Evolutionary conservation across 345 rosid genomes (phyloP), one percentile per base, ranked within the genome.

Genomic region (Hibiscus tridactylites): DNA sequence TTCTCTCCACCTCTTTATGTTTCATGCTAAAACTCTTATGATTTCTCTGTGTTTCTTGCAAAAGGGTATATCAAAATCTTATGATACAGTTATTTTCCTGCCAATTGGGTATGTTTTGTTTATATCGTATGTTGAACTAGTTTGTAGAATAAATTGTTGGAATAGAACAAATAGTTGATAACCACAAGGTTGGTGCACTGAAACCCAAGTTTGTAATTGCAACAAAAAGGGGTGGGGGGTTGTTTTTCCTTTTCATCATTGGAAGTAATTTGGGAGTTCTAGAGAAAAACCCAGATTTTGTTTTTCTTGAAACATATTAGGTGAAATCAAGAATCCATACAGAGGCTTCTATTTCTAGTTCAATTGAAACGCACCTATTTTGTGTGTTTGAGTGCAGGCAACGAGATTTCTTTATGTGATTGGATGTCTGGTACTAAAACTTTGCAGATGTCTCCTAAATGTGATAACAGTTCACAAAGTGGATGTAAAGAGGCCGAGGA

Each of bases 401-500:
- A 53, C 24, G n/a, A 53, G 58, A 17, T 53, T 76, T 52, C 69
- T 79, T 39, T 77, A 53, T 77, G 76, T 73, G 78, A 81, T 74
- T 82, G 80, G 85, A 73, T 68, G 65, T 67, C 75, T 39, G 77
- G 61, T 72, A 42, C 75, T 78, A 83, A 75, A 76, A 78, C 80
- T 70, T 79, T 61, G 78, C 83, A 85, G 83, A 89, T 89, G 91
- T 83, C 78, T 81, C 78, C 79, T 42, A 83, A 82, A 81, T 79
- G 77, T 74, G 70, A 76, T 62, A 78, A 76, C 62, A 79, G 75
- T 64, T 80, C 79, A 73, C 71, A 57, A 31, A 66, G 70, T 76
- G 77, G 82, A 78, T 75, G 80, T 73, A 65, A 39, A 79, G 78
- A 78, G 74, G 81, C 75, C 75, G 66, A 81, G 68, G 69, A 70